phyloP scores from a whole-genome alignment of 1,139 yeast species.

The Magnusiomyces tetraspermus region DNA sequence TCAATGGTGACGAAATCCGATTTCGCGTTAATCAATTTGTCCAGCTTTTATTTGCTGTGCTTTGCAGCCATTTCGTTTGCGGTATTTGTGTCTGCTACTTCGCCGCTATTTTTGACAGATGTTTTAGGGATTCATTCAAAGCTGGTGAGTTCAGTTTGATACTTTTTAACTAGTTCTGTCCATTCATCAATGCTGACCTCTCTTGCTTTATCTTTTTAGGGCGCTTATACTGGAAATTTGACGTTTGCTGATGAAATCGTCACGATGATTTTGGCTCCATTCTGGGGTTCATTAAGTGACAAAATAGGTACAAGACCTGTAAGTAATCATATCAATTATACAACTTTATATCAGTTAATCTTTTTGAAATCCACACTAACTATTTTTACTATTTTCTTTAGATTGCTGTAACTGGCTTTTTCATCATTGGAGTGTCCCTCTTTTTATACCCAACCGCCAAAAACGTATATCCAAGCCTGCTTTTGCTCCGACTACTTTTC shows the following conservation, averaged over 20 bases:
- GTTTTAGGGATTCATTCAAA: slow-evolving; percentile 40
- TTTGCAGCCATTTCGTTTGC: slow-evolving; percentile 51
- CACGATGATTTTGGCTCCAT: slow-evolving; percentile 48
- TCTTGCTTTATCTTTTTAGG: slow-evolving; percentile 32
- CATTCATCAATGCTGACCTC: not conserved
- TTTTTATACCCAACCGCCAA: slow-evolving; percentile 42
- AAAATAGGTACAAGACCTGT: slow-evolving; percentile 51
- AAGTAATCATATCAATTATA: not conserved
- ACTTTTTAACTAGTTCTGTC: not conserved
- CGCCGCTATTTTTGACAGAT: slow-evolving; percentile 55
- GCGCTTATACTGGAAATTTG: slow-evolving; percentile 48
- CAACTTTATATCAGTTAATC: too few relatives aligned
- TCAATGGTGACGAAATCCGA: slow-evolving; percentile 8
- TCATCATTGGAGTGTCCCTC: slow-evolving; percentile 41
- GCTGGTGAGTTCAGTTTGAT: slow-evolving; percentile 25
- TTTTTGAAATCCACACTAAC: too few relatives aligned
- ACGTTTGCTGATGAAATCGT: slow-evolving; percentile 57
- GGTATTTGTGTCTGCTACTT: slow-evolving; percentile 60
- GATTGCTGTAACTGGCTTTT: slow-evolving; percentile 39
- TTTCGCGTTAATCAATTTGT: slow-evolving; percentile 17
- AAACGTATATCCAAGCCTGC: slow-evolving; percentile 42
- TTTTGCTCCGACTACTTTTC: slow-evolving; percentile 45
- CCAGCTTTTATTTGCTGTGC: slow-evolving; percentile 30
- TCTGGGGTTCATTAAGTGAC: slow-evolving; percentile 57
- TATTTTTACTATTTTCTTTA: slow-evolving; percentile 3